Evolutionary conservation across 208 protist species (phyloP).

Genomic region (Acanthamoeba lenticulata): DNA sequence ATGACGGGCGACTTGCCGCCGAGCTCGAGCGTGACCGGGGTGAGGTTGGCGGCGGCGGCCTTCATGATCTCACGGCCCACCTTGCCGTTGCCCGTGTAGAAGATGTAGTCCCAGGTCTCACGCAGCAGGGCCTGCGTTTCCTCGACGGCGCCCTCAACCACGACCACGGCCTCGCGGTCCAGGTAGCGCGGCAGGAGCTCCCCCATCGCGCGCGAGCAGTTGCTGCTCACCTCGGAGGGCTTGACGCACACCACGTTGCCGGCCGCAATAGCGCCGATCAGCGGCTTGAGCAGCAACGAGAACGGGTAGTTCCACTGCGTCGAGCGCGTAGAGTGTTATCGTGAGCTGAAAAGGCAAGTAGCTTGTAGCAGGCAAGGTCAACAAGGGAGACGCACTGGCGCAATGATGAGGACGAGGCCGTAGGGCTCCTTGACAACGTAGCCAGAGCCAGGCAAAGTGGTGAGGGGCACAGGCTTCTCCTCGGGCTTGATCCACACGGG

Average conservation of each 20-base stretch:
- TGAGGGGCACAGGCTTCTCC: constrained; percentile 62
- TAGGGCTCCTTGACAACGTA: constrained; percentile 87
- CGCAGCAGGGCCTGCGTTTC: constrained; percentile 88
- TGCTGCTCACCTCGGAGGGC: constrained; percentile 85
- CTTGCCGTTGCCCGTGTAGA: constrained; percentile 90
- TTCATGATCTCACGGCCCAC: constrained; percentile 86
- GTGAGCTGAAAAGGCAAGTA: too few relatives aligned
- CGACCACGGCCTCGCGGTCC: constrained; percentile 93
- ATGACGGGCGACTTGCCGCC: constrained; percentile 94
- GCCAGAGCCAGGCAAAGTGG: constrained; percentile 73
- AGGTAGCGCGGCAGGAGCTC: constrained; percentile 87
- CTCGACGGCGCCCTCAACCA: constrained; percentile 87
- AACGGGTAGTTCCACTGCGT: constrained; percentile 94
- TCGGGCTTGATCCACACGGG: constrained; percentile 78
- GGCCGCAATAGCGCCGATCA: constrained; percentile 90
- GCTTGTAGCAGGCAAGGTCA: too few relatives aligned
- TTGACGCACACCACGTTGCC: constrained; percentile 94
- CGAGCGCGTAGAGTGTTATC: not conserved
- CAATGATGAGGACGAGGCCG: constrained; percentile 92
- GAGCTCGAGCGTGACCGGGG: constrained; percentile 93
- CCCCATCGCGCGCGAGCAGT: constrained; percentile 77
- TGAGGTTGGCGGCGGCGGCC: constrained; percentile 90
- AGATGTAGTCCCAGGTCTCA: constrained; percentile 91
- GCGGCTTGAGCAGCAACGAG: constrained; percentile 83
- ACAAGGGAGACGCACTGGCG: constrained; percentile 77